These are phyloP conservation scores for Leccinum truebloodii DNA, from an alignment of 768 basidiomycete genomes.

Conservation along the genomic window DNA sequence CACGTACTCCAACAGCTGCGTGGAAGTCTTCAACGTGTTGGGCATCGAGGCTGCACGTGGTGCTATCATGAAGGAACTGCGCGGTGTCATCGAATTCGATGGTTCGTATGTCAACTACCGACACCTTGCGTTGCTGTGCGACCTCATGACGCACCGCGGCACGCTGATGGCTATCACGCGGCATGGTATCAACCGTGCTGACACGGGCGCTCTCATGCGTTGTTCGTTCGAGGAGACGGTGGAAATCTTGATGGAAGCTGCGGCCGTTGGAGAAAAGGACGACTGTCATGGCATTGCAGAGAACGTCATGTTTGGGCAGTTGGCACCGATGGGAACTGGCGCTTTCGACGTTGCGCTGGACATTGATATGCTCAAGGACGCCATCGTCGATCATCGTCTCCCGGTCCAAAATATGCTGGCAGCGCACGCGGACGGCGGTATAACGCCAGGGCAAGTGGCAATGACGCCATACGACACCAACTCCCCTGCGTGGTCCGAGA, in stretches of 20 bases:
- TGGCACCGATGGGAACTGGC: constrained; percentile 99
- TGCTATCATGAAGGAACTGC: constrained; percentile 91
- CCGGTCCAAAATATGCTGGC: constrained; percentile 82
- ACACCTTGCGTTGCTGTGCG: constrained; percentile 94
- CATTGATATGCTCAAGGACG: constrained; percentile 98
- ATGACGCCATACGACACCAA: constrained; percentile 98
- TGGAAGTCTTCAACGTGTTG: constrained; percentile 90
- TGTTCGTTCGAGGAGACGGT: constrained; percentile 99
- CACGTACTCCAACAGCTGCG: constrained; percentile 96
- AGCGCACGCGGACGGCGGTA: constrained; percentile 79
- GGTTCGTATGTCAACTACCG: constrained; percentile 99
- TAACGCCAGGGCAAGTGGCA: constrained; percentile 88
- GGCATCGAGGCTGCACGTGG: constrained; percentile 97
- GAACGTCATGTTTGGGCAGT: constrained; percentile 98
- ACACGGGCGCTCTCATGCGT: constrained; percentile 98
- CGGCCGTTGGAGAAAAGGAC: constrained; percentile 96
- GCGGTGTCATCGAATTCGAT: constrained; percentile 97
- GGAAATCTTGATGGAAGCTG: constrained; percentile 98
- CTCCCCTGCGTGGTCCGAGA: constrained; percentile 81
- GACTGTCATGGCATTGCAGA: constrained; percentile 99
- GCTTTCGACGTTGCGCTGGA: constrained; percentile 95
- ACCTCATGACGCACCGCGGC: constrained; percentile 97
- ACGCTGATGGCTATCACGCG: constrained; percentile 97
- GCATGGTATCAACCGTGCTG: constrained; percentile 98
- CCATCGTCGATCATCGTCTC: constrained; percentile 93